Conservation (phyloP, 257 asterid species). For the Capsicum chinense region DNA sequence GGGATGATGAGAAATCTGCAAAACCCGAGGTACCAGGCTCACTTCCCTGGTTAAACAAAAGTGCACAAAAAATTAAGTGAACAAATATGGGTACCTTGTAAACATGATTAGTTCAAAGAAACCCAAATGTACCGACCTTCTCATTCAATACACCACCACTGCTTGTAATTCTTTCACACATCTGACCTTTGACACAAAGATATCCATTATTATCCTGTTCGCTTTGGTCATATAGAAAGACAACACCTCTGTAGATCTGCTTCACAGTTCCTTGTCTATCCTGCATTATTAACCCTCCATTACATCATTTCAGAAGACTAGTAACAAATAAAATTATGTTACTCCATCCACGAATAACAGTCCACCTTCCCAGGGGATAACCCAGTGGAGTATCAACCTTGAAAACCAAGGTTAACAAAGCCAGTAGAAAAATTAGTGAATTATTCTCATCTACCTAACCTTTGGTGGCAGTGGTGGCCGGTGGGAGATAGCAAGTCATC, state of each 20-base stretch:
- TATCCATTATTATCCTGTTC: conserved; percentile 75
- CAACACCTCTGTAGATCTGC: conserved; percentile 73
- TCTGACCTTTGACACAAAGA: conserved; percentile 62
- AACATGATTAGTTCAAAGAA: neutral
- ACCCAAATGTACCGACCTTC: conserved; percentile 57
- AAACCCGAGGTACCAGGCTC: conserved; percentile 66
- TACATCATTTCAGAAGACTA: conserved; percentile 13
- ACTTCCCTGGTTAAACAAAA: conserved; percentile 50
- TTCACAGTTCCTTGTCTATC: conserved; percentile 81
- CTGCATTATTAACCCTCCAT: conserved; percentile 48
- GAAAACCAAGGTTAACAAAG: neutral
- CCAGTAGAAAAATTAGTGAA: conserved; percentile 15
- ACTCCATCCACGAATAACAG: conserved; percentile 24
- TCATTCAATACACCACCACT: conserved; percentile 51
- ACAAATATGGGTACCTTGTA: neutral
- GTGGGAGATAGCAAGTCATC: neutral
- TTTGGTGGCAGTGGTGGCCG: neutral
- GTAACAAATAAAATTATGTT: neutral
- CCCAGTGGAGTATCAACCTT: neutral
- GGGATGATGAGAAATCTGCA: conserved; percentile 69
- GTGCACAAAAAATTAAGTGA: conserved; percentile 14
- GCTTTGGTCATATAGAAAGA: conserved; percentile 71
- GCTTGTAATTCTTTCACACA: conserved; percentile 72
- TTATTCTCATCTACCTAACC: conserved; percentile 13
- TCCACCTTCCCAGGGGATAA: neutral